Base-by-base conservation (phyloP, 2,329 filamentous ascomycete species). In the Fusarium sacchari region DNA sequence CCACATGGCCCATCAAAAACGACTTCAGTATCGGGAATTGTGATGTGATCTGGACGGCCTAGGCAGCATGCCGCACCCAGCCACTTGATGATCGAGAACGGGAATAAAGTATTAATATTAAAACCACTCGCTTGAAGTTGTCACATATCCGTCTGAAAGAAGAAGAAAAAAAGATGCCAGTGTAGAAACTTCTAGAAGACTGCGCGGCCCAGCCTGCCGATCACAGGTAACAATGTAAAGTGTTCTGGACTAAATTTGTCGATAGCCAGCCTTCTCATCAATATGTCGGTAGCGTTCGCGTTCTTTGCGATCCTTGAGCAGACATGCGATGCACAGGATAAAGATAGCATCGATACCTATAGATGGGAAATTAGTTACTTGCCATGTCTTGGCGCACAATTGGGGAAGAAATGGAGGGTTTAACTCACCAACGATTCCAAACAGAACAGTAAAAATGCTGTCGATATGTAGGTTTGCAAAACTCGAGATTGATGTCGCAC, bases 281-380 rank as follows among this genome's bases (percentile, higher is more conserved):
- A 96, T 95, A 79, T 93, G 88, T 67, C 90, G 89, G 84, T 94
- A 96, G 67, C 94, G 88, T 82, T 93, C 91, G 78, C 90, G 89
- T 84, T 96, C 94, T 83, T 92, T 93, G 79, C 93, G 90, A 77
- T 94, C 91, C 86, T 95, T 95, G 77, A 94, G 86, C 49, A 96
- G 86, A 82, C 94, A 94, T 36, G 92, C 91, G 18, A 92, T 90
- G 74, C 90, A 89, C 63, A 96, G 84, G 74, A 96, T 84, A 55
- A 96, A 85, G 58, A 94, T 78, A 46, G 88, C 88, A 79, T 95
- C 91, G 72, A 94, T 81, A 64, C 87, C 88, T 88, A 69, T 7
- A 30, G 7, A 26, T 14, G 30, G 18, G 30, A 7, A 13, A 47
- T 73, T 60, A 74, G 66, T 22, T 39, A 46, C 36, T n/a, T 52